Base-by-base conservation (phyloP, 129 eudicot species). In the Solidago caesia region DNA sequence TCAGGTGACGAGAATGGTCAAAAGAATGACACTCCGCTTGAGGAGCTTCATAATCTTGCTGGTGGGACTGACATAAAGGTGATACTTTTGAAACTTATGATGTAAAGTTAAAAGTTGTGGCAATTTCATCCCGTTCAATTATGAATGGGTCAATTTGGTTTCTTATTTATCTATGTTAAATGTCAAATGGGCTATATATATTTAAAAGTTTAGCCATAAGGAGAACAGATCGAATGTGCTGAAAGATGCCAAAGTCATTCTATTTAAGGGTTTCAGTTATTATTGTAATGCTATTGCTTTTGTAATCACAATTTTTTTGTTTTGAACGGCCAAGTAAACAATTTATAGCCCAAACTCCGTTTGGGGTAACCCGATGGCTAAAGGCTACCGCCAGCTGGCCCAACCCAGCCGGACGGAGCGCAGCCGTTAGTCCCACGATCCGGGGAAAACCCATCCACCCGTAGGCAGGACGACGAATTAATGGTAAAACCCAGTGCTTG, bases 41-140 rank as follows among this genome's bases (percentile, higher is more conserved):
- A 90, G 80, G 98, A 94, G 82, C 89, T 91, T 80, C 97, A 95
- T 58, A 89, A 78, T 85, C 95, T 91, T 76, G 97, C 87, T 10
- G 97, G 94, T 72, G 96, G 96, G 67, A 85, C 96, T 16, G 99
- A 95, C 83, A 89, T 95, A 69, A 89, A 95, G 99, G 99, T 95
- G 44, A 44, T 43, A 60, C 47, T 16, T 61, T 64, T 51, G 51
- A 15, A 49, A 10, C 39, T 25, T 5, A 44, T 70, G 58, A 41
- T 61, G 48, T 71, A 67, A 46, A 70, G 46, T 8, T 64, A 62
- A 29, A 45, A 73, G 49, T 14, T 59, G 16, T 48, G 70, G 61
- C 47, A 48, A 15, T 55, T 26, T 27, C 25, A 27, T 14, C 67
- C 48, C 48, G 9, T 16, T 47, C 14, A 73, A 70, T n/a, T 15